Evolutionary conservation across 176 grass and related monocot genomes (phyloP).

Genomic region (Aegilops tauschii): DNA sequence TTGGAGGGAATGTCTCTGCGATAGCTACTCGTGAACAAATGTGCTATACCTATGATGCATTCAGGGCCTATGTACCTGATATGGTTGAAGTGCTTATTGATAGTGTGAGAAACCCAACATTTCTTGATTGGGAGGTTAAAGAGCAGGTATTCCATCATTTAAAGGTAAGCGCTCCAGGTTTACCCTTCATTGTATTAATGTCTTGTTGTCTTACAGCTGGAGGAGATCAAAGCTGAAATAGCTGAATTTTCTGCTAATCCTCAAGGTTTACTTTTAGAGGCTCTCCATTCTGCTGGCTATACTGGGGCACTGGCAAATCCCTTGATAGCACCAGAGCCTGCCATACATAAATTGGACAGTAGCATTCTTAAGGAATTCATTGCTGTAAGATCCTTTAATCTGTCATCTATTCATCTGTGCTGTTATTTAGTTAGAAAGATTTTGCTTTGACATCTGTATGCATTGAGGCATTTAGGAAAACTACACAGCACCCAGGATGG

Average conservation of each 20-base stretch:
- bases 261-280: slow-evolving; percentile 69
- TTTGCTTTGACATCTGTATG: slow-evolving; percentile 23
- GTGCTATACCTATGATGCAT: slow-evolving; percentile 79
- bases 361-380: slow-evolving; percentile 58
- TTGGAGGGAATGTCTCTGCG: slow-evolving; percentile 64
- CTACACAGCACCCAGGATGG: slow-evolving; percentile 74
- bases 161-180: neutral
- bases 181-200: neutral
- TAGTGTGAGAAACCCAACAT: slow-evolving; percentile 60
- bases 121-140: slow-evolving; percentile 58
- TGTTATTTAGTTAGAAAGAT: neutral
- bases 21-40: slow-evolving; percentile 73
- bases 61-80: slow-evolving; percentile 57
- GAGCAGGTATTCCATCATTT: slow-evolving; percentile 42
- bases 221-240: slow-evolving; percentile 71
- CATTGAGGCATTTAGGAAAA: slow-evolving; percentile 56
- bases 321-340: slow-evolving; percentile 52
- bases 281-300: slow-evolving; percentile 72
- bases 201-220: slow-evolving; percentile 47
- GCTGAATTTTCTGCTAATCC: slow-evolving; percentile 64
- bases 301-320: slow-evolving; percentile 70
- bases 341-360: slow-evolving; percentile 50
- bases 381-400: slow-evolving; percentile 45
- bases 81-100: slow-evolving; percentile 79
- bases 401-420: neutral